A percentile compares a stretch with the other conserved stretches of the same genome.
phyloP scores from a whole-genome alignment of 192 early-diverging fungal genomes.

The Entomortierella chlamydospora region DNA sequence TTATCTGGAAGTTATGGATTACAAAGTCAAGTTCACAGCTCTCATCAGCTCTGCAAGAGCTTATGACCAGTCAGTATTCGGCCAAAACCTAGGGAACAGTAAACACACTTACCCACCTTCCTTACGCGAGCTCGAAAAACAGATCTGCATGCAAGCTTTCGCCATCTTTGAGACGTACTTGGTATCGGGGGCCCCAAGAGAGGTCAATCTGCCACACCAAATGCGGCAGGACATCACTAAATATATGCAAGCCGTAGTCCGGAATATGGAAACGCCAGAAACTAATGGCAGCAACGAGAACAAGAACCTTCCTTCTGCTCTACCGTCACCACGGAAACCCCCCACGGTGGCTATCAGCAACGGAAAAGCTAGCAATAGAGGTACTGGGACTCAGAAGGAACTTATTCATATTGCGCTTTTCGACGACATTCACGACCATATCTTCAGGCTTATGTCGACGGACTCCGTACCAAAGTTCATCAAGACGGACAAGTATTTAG shows the following conservation, averaged over 20 bases:
- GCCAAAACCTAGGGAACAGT: neutral
- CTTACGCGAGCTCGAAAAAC: slow-evolving; percentile 42
- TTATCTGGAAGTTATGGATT: slow-evolving; percentile 68
- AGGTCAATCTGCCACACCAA: slow-evolving; percentile 66
- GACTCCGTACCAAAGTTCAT: slow-evolving; percentile 84
- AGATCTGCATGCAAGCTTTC: slow-evolving; percentile 62
- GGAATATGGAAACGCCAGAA: slow-evolving; percentile 47
- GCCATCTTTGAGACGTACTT: slow-evolving; percentile 64
- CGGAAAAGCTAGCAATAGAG: neutral
- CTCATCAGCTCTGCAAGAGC: slow-evolving; percentile 28
- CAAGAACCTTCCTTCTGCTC: slow-evolving; percentile 32
- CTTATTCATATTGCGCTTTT: slow-evolving; percentile 60
- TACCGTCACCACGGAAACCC: slow-evolving; percentile 22
- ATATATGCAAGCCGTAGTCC: slow-evolving; percentile 60
- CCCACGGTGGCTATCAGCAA: neutral
- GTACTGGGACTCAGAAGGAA: slow-evolving; percentile 3
- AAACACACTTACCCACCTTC: slow-evolving; percentile 35
- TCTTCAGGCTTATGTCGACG: slow-evolving; percentile 78
- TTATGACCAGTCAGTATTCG: slow-evolving; percentile 13
- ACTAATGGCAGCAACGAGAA: slow-evolving; percentile 8
- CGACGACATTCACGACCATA: slow-evolving; percentile 72
- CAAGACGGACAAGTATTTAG: slow-evolving; percentile 66
- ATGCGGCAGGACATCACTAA: slow-evolving; percentile 61
- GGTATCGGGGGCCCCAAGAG: slow-evolving; percentile 54
- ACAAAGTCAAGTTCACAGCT: slow-evolving; percentile 55